phyloP scores from a whole-genome alignment of 2,329 filamentous ascomycete genomes.

The Passalora sequoiae region DNA sequence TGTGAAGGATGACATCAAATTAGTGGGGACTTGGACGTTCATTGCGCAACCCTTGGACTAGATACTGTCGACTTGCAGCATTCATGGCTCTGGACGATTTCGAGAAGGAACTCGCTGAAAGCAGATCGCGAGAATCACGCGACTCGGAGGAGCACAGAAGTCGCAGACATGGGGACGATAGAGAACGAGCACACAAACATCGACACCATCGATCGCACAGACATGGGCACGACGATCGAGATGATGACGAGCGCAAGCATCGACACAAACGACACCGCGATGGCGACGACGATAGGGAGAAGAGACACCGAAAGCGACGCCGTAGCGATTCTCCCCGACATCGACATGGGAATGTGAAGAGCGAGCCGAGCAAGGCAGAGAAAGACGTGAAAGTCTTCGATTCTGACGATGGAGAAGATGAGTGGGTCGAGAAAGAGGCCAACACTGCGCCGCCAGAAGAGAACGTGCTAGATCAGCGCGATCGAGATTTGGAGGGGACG shows the following conservation, averaged over 20 bases:
- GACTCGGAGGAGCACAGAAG: constrained; percentile 52
- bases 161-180: constrained; percentile 45
- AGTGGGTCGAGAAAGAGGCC: constrained; percentile 43
- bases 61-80: too few species aligned
- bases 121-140: constrained; percentile 49
- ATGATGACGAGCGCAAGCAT: constrained; percentile 45
- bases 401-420: constrained; percentile 40
- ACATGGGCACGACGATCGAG: constrained; percentile 34
- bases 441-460: constrained; percentile 39
- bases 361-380: constrained; percentile 19
- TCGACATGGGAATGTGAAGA: too few species aligned
- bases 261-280: constrained; percentile 46
- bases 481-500: constrained; percentile 35
- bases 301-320: constrained; percentile 25
- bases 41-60: too few species aligned
- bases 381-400: constrained; percentile 31
- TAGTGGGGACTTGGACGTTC: too few species aligned
- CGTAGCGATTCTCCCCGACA: constrained; percentile 32
- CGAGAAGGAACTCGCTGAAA: constrained; percentile 67
- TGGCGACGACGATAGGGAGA: constrained; percentile 38
- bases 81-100: constrained; percentile 70
- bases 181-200: constrained; percentile 32
- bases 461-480: constrained; percentile 40
- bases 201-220: constrained; percentile 38
- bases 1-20: constrained; percentile 11